Conservation (phyloP, 1,284 basidiomycete genomes). For the Heimioporus punctisporus region DNA sequence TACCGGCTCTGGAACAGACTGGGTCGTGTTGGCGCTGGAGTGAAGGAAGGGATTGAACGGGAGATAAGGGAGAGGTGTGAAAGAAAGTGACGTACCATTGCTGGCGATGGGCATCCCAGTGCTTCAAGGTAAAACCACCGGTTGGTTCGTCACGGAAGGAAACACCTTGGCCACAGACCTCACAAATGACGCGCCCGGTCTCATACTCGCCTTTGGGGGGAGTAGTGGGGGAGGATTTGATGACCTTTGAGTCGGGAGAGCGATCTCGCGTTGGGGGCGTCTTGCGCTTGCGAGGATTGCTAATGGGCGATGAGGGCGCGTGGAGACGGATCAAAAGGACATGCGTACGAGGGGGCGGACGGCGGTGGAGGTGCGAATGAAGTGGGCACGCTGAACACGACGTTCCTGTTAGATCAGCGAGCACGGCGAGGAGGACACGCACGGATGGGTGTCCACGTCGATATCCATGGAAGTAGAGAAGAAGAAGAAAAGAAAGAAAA, state of each 20-base stretch:
- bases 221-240: slow-evolving; percentile 14
- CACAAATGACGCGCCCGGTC: slow-evolving; percentile 64
- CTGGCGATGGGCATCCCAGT: slow-evolving; percentile 68
- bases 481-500: not conserved
- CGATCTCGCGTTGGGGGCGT: slow-evolving; percentile 30
- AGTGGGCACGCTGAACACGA: slow-evolving; percentile 10
- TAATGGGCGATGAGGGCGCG: slow-evolving; percentile 13
- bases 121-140: slow-evolving; percentile 62
- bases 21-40: slow-evolving; percentile 33
- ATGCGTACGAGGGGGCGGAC: slow-evolving; percentile 21
- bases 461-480: slow-evolving; percentile 14
- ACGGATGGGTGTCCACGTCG: slow-evolving; percentile 20
- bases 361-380: slow-evolving; percentile 17
- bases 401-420: slow-evolving; percentile 19
- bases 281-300: slow-evolving; percentile 46
- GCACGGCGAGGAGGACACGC: slow-evolving; percentile 6
- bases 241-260: slow-evolving; percentile 15
- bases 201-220: slow-evolving; percentile 48
- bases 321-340: slow-evolving; percentile 19
- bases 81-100: slow-evolving; percentile 48
- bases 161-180: slow-evolving; percentile 57
- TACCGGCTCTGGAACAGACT: slow-evolving; percentile 36
- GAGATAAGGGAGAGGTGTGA: slow-evolving; percentile 2
- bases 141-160: slow-evolving; percentile 64
- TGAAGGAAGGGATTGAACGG: not conserved